phyloP scores from a whole-genome alignment of 371 early-diverging fungal species.

The Phascolomyces articulosus region DNA sequence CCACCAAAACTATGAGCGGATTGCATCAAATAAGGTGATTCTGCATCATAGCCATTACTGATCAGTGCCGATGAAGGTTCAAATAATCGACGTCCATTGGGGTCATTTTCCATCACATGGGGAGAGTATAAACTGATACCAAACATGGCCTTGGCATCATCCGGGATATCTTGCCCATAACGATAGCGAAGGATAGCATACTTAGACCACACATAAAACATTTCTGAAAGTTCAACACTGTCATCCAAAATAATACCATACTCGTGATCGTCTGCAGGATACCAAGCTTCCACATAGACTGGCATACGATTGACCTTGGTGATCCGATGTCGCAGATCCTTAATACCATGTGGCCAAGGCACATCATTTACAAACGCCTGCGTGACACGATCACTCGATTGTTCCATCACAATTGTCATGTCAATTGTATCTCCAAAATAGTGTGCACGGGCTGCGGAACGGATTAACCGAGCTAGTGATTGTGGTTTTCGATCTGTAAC shows the following conservation, averaged over 20 bases:
- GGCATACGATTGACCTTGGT: conserved; percentile 54
- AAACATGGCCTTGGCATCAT: conserved; percentile 42
- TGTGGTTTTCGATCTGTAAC: conserved; percentile 59
- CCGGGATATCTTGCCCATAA: conserved; percentile 29
- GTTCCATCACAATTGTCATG: conserved; percentile 61
- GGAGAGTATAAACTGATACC: conserved; percentile 69
- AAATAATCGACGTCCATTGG: conserved; percentile 30
- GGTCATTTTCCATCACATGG: conserved; percentile 41
- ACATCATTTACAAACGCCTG: conserved; percentile 49
- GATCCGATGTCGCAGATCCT: conserved; percentile 59
- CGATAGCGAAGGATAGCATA: conserved; percentile 59
- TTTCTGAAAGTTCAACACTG: conserved; percentile 58
- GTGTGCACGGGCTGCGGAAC: conserved; percentile 51
- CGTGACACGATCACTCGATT: conserved; percentile 51
- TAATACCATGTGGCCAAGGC: conserved; percentile 55
- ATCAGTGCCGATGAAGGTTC: conserved; percentile 21
- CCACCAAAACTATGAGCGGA: conserved; percentile 47
- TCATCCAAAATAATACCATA: conserved; percentile 64
- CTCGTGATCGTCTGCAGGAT: conserved; percentile 57
- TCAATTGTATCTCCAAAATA: conserved; percentile 59
- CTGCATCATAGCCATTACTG: conserved; percentile 27
- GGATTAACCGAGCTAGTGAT: conserved; percentile 52
- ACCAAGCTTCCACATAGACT: conserved; percentile 67
- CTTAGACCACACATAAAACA: conserved; percentile 63
- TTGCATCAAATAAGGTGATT: conserved; percentile 56